Evolutionary conservation across 2,329 filamentous ascomycete species (phyloP).

Genomic region (Fusarium sp.): DNA sequence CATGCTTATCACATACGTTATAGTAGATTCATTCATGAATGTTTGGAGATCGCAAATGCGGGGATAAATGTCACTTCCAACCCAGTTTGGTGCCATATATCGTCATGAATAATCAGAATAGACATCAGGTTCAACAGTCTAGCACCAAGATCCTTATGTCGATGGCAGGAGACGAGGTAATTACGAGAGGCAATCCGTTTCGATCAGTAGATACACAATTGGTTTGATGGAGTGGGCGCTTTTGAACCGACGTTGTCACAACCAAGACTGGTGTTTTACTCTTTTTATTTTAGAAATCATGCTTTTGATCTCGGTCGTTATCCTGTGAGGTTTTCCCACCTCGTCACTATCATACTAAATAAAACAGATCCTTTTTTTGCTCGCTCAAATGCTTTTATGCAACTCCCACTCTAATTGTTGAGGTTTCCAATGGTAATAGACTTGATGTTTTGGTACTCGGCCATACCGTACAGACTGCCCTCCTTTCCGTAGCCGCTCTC

Average conservation of each 20-base stretch:
- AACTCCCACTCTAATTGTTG: constrained; percentile 25
- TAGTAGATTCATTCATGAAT: not conserved
- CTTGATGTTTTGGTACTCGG: constrained; percentile 59
- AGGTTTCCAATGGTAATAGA: constrained; percentile 49
- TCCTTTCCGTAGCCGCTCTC: constrained; percentile 50
- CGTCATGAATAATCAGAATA: not conserved
- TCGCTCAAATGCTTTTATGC: not conserved
- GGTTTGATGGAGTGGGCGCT: no score
- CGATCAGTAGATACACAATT: not conserved
- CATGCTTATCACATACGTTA: no score
- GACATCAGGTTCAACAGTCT: not conserved
- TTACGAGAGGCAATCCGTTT: not conserved
- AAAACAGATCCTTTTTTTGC: constrained; percentile 24
- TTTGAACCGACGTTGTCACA: not conserved
- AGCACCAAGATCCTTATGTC: not conserved
- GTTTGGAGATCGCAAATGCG: not conserved
- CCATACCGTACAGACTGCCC: constrained; percentile 56
- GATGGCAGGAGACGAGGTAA: not conserved
- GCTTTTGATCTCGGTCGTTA: constrained; percentile 5
- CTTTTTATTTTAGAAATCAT: constrained; percentile 8
- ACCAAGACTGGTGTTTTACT: constrained; percentile 1
- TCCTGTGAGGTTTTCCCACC: constrained; percentile 23
- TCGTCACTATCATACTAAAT: constrained; percentile 41
- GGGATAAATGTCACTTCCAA: not conserved
- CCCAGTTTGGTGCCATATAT: not conserved